Evolutionary conservation across 208 protist species (phyloP).

Genomic region (Leishmania turanica): DNA sequence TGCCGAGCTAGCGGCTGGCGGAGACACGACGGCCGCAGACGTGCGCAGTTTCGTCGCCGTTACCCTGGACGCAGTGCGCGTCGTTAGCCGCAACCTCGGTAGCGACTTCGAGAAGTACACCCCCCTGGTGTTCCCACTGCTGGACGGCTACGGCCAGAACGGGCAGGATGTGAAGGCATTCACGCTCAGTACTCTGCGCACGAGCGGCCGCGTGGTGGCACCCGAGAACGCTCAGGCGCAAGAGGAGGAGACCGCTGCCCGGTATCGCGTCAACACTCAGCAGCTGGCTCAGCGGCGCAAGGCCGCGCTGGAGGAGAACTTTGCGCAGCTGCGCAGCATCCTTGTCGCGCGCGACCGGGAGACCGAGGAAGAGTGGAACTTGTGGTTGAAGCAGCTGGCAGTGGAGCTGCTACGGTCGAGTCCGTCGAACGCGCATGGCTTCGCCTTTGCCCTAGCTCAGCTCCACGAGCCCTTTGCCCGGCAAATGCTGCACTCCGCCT

Average conservation of each 20-base stretch:
- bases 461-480: slow-evolving; percentile 89
- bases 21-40: slow-evolving; percentile 6
- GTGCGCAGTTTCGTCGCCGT: slow-evolving; percentile 60
- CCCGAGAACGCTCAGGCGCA: slow-evolving; percentile 23
- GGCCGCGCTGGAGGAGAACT: slow-evolving; percentile 48
- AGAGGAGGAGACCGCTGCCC: slow-evolving; percentile 36
- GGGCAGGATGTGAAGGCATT: slow-evolving; percentile 46
- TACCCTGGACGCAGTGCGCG: slow-evolving; percentile 59
- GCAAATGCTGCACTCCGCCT: slow-evolving; percentile 89
- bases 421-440: slow-evolving; percentile 72
- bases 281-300: slow-evolving; percentile 39
- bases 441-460: slow-evolving; percentile 77
- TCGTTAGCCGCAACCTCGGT: slow-evolving; percentile 79
- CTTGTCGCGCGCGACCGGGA: slow-evolving; percentile 58
- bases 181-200: slow-evolving; percentile 39
- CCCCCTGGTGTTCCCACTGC: slow-evolving; percentile 68
- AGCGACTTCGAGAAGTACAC: slow-evolving; percentile 84
- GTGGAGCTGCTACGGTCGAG: slow-evolving; percentile 86
- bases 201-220: slow-evolving; percentile 49
- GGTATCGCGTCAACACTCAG: slow-evolving; percentile 37
- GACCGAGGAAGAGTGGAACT: slow-evolving; percentile 84
- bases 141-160: slow-evolving; percentile 65
- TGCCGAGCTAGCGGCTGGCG: not conserved
- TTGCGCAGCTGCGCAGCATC: slow-evolving; percentile 56
- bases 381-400: slow-evolving; percentile 81